Evolutionary conservation across 2,329 filamentous ascomycete genomes (phyloP), one percentile per base, ranked within the genome.

Genomic region (Curvularia spicifera): DNA sequence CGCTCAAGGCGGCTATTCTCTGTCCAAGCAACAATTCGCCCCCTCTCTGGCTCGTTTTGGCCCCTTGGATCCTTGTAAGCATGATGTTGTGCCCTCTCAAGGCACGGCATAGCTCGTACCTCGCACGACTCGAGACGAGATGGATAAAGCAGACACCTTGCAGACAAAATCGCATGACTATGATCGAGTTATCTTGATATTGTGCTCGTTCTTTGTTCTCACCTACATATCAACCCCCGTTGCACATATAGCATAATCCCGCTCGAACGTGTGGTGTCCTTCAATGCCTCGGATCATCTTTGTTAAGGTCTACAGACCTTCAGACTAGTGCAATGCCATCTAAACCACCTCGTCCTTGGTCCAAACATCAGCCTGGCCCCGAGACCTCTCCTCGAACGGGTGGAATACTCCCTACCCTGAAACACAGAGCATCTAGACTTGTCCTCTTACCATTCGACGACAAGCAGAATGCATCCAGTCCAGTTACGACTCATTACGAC

Each of bases 341-440:
- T 24, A 80, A 78, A 51, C 78, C 77, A 51, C 76, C 80, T 59
- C 78, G 79, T 49, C 79, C 78, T 46, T 80, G 79, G 79, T 78
- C 77, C 13, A 80, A 78, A 70, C 68, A 78, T 64, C 67, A 74
- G 68, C 65, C 73, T 57, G 49, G 65, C 64, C 62, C 71, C 50
- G 77, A 78, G 51, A 59, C 68, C 15, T 72, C 77, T 55, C 66
- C 75, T 60, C 74, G 71, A 9, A 75, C 74, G 2, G 72, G 75
- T n/a, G 78, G 76, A 8, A 65, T 80, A 33, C 64, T 79, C 6
- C 66, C 58, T 59, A 59, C 63, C 28, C 56, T 64, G 56, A 66
- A 64, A 62, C 68, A 60, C 55, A 70, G 66, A 50, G 72, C 69
- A 67, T 66, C 69, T 40, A 67, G 71, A 57, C 71, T 77, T 48